Base-by-base conservation (phyloP, 495 filamentous ascomycete species). In the Xylaria flabelliformis region DNA sequence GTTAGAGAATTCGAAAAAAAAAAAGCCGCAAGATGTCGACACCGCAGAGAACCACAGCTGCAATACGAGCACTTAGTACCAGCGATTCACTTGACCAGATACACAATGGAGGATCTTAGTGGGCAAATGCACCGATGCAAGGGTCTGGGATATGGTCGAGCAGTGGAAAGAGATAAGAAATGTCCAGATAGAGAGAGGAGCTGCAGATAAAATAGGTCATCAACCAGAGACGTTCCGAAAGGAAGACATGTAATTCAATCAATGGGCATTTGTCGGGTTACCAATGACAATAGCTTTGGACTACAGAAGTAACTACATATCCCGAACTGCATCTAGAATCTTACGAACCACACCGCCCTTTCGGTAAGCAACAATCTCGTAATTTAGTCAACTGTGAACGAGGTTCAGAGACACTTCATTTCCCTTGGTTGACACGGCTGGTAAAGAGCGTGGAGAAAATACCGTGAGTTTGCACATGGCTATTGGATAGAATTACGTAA, bases 321-420 rank as follows among this genome's bases (percentile, higher is more conserved):
- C 15, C 66, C 53, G 39, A 69, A 61, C 51, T 59, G 21, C n/a
- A 6, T 17, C 26, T 59, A 39, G 26, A 39, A 69, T 1, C 53
- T 41, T n/a, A 4, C 48, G 36, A 69, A 42, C 53, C 66, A n/a
- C 66, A 61, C 19, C 48, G 53, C 3, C 46, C 64, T n/a, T 66
- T 68, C n/a, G 2, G 12, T 0, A 34, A 56, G 29, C 51, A 55
- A n/a, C 51, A 56, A 21, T 58, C 48, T 2, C 50, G n/a, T 89
- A 29, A 82, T 81, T 5, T 79, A 81, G 4, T 62, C 67, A 2
- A 77, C 65, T 61, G 79, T 82, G 36, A 80, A 84, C 65, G 84
- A 83, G 84, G 90, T 89, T 19, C 91, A 88, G 48, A 93, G 82
- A 75, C 89, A 91, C 51, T 83, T 86, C 91, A 76, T 88, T 84